Evolutionary conservation across 2,329 filamentous ascomycete species (phyloP).

Genomic region (Aspergillus viridinutans): DNA sequence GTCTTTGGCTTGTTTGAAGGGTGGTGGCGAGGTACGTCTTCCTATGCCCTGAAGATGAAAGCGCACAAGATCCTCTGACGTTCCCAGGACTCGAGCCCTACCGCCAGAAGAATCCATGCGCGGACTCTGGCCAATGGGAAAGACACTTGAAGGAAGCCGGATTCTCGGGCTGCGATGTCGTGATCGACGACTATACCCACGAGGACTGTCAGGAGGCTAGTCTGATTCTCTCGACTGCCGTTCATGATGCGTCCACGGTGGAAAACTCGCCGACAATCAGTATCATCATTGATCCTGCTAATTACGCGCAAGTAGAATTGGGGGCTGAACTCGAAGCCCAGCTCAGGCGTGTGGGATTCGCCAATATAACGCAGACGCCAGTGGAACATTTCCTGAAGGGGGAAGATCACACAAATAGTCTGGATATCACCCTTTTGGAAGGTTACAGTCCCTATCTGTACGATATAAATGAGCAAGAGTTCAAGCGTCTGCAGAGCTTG

Average conservation of each 20-base stretch:
- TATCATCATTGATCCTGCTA: not conserved
- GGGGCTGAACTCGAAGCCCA: not conserved
- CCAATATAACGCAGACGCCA: not conserved
- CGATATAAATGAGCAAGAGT: slow-evolving; percentile 1
- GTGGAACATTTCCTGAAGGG: not conserved
- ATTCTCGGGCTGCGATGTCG: slow-evolving; percentile 15
- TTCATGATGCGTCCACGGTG: not conserved
- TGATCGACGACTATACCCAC: slow-evolving; percentile 12
- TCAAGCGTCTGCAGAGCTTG: not conserved
- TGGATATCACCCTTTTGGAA: slow-evolving; percentile 6
- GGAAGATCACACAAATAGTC: not conserved
- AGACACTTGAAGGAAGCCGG: slow-evolving; percentile 6
- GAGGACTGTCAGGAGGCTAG: slow-evolving; percentile 4
- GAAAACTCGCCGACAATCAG: not conserved
- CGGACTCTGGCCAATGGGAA: slow-evolving; percentile 5
- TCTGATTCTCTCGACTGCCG: slow-evolving; percentile 11
- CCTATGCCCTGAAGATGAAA: not conserved
- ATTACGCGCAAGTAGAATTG: not conserved
- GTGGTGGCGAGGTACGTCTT: slow-evolving; percentile 11
- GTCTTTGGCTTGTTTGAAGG: slow-evolving; percentile 12
- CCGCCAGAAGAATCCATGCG: slow-evolving; percentile 7
- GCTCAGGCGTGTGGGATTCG: not conserved
- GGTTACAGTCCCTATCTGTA: not conserved
- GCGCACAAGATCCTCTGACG: not conserved
- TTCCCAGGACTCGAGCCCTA: slow-evolving; percentile 4